A percentile compares a stretch with the other conserved stretches of the same genome.
Conservation (phyloP, 176 grass and related monocot species). For the Avena sativa region DNA sequence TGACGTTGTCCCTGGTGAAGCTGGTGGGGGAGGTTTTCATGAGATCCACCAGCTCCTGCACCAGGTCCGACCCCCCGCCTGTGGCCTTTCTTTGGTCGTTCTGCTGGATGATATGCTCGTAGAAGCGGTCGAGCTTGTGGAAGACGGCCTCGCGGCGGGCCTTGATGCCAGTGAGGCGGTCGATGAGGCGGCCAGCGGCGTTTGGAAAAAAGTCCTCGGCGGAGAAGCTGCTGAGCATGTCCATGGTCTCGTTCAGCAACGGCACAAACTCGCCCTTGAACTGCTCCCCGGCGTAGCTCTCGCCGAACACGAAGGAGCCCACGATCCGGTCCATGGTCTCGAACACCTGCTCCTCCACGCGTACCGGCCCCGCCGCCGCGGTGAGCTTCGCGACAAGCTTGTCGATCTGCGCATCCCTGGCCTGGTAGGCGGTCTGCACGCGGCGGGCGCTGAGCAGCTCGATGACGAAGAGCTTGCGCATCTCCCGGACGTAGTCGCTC, state of each 20-base stretch:
- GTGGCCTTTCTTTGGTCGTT: neutral
- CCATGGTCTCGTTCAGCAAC: neutral
- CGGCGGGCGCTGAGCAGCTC: constrained; percentile 72
- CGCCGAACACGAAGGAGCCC: constrained; percentile 25
- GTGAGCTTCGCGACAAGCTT: neutral
- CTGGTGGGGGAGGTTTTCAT: neutral
- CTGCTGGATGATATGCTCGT: constrained; percentile 10
- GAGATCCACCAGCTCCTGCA: constrained; percentile 9
- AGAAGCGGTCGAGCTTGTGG: neutral
- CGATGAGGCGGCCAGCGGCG: neutral
- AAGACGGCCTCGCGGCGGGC: constrained; percentile 15
- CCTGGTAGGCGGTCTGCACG: constrained; percentile 55
- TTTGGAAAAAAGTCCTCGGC: constrained; percentile 30
- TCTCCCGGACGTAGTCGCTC: constrained; percentile 79
- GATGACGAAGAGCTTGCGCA: constrained; percentile 78
- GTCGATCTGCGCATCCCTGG: constrained; percentile 1
- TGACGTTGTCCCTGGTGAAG: constrained; percentile 38
- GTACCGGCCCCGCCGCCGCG: neutral
- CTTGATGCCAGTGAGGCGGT: neutral
- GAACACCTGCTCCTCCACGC: neutral
- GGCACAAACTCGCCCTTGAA: neutral
- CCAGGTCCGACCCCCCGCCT: neutral
- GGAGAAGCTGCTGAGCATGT: constrained; percentile 11
- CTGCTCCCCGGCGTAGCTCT: neutral
- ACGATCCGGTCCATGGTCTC: constrained; percentile 12